phyloP scores from a whole-genome alignment of 805 yeast genomes.

The Metschnikowia gelsemii region DNA sequence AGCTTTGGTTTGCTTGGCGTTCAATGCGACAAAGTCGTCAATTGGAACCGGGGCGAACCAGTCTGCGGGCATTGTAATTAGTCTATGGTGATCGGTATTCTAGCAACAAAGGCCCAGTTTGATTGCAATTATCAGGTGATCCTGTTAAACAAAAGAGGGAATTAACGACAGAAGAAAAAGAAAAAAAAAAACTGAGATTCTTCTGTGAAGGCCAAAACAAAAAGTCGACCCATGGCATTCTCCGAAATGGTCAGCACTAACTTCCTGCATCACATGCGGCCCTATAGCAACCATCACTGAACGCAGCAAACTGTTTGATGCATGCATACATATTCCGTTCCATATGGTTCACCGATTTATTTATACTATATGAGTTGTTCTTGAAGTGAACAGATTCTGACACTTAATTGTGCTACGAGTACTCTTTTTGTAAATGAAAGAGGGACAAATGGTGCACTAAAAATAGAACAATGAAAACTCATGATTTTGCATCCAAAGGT shows the following conservation, averaged over 20 bases:
- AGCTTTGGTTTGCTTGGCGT: slow-evolving; percentile 20
- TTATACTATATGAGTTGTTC: too few species aligned
- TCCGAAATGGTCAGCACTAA: slow-evolving; percentile 8
- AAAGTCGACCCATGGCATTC: slow-evolving; percentile 3
- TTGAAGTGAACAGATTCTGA: too few species aligned
- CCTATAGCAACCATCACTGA: slow-evolving; percentile 4
- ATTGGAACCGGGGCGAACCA: slow-evolving; percentile 30
- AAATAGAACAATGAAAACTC: too few species aligned
- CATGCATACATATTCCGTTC: neutral
- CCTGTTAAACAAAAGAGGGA: too few species aligned
- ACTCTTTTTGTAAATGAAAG: too few species aligned
- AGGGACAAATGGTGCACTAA: too few species aligned
- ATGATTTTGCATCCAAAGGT: too few species aligned
- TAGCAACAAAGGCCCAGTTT: too few species aligned
- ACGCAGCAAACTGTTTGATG: neutral
- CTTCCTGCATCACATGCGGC: slow-evolving; percentile 7
- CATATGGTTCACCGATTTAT: too few species aligned
- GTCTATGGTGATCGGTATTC: too few species aligned
- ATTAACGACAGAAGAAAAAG: neutral
- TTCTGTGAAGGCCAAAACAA: neutral
- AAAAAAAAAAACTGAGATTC: neutral
- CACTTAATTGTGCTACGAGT: too few species aligned
- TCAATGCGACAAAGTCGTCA: slow-evolving; percentile 30
- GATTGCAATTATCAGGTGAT: too few species aligned
- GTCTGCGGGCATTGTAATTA: slow-evolving; percentile 15